A percentile compares a stretch with the other conserved stretches of the same genome.
Conservation (phyloP, 1,284 basidiomycete genomes). For the Thecaphora thlaspeos region DNA sequence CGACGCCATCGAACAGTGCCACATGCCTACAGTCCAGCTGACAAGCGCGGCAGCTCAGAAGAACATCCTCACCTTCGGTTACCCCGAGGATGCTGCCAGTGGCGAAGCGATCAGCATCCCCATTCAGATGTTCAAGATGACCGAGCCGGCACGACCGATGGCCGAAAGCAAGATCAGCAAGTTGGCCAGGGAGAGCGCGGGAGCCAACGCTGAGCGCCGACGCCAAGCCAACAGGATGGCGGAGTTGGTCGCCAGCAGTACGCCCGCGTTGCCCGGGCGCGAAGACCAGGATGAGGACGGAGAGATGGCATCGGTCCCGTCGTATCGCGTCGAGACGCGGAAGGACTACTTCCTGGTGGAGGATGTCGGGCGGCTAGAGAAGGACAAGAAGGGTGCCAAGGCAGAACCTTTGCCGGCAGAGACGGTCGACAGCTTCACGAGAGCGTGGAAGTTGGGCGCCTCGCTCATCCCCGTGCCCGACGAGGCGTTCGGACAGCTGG, state of each 20-base stretch:
- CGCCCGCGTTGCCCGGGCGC: background rate
- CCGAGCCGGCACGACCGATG: constrained; percentile 71
- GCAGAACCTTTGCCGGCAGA: constrained; percentile 64
- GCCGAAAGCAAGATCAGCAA: constrained; percentile 62
- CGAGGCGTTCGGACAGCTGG: constrained; percentile 70
- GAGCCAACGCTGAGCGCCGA: constrained; percentile 14
- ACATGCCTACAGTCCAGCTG: constrained; percentile 37
- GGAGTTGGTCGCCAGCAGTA: constrained; percentile 3
- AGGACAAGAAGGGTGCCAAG: constrained; percentile 58
- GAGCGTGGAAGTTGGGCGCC: constrained; percentile 88
- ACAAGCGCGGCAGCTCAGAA: constrained; percentile 28
- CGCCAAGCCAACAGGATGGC: constrained; percentile 1
- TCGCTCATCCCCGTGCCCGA: constrained; percentile 73
- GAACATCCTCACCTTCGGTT: constrained; percentile 43
- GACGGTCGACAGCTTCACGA: constrained; percentile 69
- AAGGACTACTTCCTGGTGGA: constrained; percentile 31
- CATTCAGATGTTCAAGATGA: constrained; percentile 80
- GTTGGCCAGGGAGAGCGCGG: constrained; percentile 29
- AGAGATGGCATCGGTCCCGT: background rate
- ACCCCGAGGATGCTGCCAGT: constrained; percentile 48
- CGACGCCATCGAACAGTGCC: constrained; percentile 31
- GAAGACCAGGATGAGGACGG: background rate
- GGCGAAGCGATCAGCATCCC: constrained; percentile 73
- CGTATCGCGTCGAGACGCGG: constrained; percentile 22
- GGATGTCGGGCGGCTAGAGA: constrained; percentile 50